These are phyloP conservation scores for Mercurialis annua DNA, from an alignment of 345 rosid species.

Conservation along the genomic window DNA sequence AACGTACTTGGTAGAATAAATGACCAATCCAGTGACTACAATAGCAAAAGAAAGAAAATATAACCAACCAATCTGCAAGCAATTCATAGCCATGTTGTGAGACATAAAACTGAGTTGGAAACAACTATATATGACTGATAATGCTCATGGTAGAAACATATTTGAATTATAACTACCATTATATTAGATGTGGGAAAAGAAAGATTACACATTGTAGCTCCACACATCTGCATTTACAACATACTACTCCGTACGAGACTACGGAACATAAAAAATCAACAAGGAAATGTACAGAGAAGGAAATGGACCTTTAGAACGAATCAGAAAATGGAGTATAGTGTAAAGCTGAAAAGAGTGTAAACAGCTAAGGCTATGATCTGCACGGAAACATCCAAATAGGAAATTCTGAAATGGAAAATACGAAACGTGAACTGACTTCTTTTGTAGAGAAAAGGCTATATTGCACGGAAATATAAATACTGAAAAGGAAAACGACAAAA, in stretches of 20 bases:
- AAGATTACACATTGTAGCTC: conserved; percentile 57
- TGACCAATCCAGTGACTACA: conserved; percentile 41
- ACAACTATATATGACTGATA: too few relatives aligned
- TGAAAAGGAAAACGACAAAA: too few relatives aligned
- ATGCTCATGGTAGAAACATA: conserved; percentile 45
- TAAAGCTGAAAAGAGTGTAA: conserved; percentile 29
- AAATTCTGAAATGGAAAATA: too few relatives aligned
- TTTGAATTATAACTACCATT: conserved; percentile 56
- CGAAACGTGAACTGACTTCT: too few relatives aligned
- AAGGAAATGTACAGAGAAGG: background rate
- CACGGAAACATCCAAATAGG: too few relatives aligned
- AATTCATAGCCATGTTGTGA: background rate
- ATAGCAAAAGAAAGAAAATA: conserved; percentile 44
- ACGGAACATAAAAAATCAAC: background rate
- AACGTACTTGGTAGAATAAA: conserved; percentile 42
- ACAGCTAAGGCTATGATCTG: conserved; percentile 46
- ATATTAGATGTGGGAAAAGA: conserved; percentile 54
- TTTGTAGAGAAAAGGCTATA: too few relatives aligned
- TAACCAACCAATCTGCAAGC: conserved; percentile 55
- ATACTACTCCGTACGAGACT: background rate
- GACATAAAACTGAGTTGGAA: background rate
- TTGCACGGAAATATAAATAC: too few relatives aligned
- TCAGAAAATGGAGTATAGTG: conserved; percentile 42
- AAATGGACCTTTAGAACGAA: conserved; percentile 47
- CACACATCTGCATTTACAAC: conserved; percentile 39